Evolutionary conservation across 2,329 filamentous ascomycete genomes (phyloP), one percentile per base, ranked within the genome.

Genomic region (Sarocladiaceae sp.): DNA sequence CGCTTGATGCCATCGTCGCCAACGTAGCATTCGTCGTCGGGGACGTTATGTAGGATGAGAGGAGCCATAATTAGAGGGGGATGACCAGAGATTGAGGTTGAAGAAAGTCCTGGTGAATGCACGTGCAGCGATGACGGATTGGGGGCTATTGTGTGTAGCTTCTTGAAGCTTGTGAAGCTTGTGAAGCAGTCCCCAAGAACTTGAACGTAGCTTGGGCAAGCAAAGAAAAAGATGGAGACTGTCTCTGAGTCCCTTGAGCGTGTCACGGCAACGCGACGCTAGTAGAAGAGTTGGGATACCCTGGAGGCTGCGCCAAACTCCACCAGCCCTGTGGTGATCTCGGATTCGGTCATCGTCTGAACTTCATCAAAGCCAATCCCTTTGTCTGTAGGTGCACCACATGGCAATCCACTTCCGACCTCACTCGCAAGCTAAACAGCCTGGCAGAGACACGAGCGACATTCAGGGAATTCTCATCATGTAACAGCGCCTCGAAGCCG

Each of bases 41-140:
- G 79, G 50, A 83, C 80, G 58, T 82, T 83, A 58, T 84, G 80
- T 26, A 84, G 66, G 55, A 83, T 82, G 47, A 83, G 67, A 52
- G 80, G 80, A 46, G 78, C 73, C 78, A 82, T 83, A 51, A 15
- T 43, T 29, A 9, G 26, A 29, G 27, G 12, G 33, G 21, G 23
- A 29, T 10, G 20, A 23, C 10, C 5, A 13, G 21, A 16, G 13
- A 11, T 29, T 9, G 37, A 9, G 23, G 15, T n/a, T n/a, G n/a
- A n/a, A n/a, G n/a, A n/a, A n/a, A n/a, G n/a, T n/a, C n/a, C n/a
- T n/a, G n/a, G n/a, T n/a, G n/a, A n/a, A n/a, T n/a, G 13, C 21
- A 21, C 34, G 34, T 24, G 20, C 5, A 39, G 6, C 10, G 15
- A 39, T 9, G 4, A 5, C 12, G 19, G 23, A 29, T 5, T 27